Conservation (phyloP, 1,139 yeast species). For the Magnusiomyces sp. region DNA sequence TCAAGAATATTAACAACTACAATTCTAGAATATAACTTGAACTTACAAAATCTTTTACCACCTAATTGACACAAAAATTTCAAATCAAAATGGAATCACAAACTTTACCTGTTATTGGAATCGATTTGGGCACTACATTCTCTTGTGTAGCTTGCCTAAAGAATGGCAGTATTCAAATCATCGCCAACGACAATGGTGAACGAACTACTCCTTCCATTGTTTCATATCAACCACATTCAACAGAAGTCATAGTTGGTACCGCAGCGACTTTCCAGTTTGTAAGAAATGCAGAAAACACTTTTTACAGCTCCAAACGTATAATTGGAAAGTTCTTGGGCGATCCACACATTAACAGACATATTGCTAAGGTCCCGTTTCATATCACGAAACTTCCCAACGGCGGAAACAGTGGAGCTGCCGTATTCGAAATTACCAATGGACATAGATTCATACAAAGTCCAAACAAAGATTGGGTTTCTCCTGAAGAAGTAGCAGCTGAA, state of each 20-base stretch:
- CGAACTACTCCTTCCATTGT: constrained; percentile 98
- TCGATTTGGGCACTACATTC: constrained; percentile 98
- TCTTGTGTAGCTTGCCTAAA: constrained; percentile 98
- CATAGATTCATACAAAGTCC: constrained; percentile 90
- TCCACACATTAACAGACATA: constrained; percentile 91
- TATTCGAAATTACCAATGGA: constrained; percentile 87
- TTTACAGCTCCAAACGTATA: constrained; percentile 96
- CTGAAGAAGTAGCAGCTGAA: constrained; percentile 97
- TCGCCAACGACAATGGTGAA: constrained; percentile 97
- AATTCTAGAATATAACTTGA: too few relatives aligned
- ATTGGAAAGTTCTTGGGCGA: constrained; percentile 98
- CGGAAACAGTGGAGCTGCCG: constrained; percentile 98
- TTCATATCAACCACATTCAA: constrained; percentile 93
- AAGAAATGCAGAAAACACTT: constrained; percentile 95
- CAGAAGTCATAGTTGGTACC: constrained; percentile 93
- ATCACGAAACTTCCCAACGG: constrained; percentile 94
- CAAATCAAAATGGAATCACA: too few relatives aligned
- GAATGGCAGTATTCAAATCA: constrained; percentile 92
- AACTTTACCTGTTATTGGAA: constrained; percentile 93
- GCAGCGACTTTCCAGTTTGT: constrained; percentile 99
- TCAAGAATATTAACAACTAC: too few relatives aligned
- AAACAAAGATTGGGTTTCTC: constrained; percentile 83
- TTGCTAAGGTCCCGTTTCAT: constrained; percentile 94
- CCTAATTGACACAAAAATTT: too few relatives aligned
- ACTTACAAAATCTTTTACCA: too few relatives aligned